Base-by-base conservation (phyloP, 2,329 filamentous ascomycete species). In the Hypoxylon sp. region DNA sequence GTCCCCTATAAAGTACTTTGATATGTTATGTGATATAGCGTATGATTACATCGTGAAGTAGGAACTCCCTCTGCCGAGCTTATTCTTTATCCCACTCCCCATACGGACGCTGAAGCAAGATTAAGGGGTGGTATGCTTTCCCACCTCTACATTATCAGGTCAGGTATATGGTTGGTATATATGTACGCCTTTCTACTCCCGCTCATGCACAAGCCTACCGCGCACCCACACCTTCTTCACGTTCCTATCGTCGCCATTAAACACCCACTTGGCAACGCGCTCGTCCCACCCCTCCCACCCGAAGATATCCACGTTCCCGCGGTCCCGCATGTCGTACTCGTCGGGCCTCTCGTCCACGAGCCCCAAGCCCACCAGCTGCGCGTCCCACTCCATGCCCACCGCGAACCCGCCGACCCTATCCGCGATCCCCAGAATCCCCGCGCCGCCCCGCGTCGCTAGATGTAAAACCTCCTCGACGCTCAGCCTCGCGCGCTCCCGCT, bases 221-320 rank as follows among this genome's bases (percentile, higher is more conserved):
- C 85, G 88, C 1, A 98, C 93, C 94, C 94, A 99, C 4, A 99
- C 95, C 70, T 85, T 88, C 71, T 84, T 85, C 2, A 93, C 94
- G 77, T 98, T 98, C 70, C 94, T 84, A 79, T 98, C 95, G 80
- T 98, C 94, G 0, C 95, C 95, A 68, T 87, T 91, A 79, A 91
- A 99, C 64, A 98, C 82, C 95, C 95, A 99, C 82, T 99, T 99
- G 54, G 92, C 91, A 10, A 98, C 80, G 73, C 83, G 87, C 72
- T 98, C 92, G 39, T 90, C 87, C 92, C 91, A 96, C n/a, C 74
- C 86, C 84, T 98, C 94, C 86, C 90, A 93, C 0, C 93, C 94
- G 81, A 97, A 99, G 0, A 97, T 77, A 77, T 97, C 93, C 0
- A 97, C 92, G 48, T 89, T 88, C 0, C 90, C 89, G 1, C 79